These are phyloP conservation scores for Vitis riparia DNA, from an alignment of 164 flowering plant genomes.

Conservation along the genomic window DNA sequence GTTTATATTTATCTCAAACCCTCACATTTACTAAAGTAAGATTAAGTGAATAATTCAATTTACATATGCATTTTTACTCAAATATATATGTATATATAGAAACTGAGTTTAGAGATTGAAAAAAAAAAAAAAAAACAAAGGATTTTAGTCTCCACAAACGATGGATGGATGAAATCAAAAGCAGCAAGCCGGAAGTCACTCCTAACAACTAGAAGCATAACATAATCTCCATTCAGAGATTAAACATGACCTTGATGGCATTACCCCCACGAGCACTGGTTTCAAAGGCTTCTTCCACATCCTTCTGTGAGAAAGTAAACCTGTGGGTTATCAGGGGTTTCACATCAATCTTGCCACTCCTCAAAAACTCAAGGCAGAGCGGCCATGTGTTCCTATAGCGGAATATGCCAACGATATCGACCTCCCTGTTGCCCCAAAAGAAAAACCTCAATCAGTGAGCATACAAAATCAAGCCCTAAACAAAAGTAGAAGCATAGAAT, in stretches of 20 bases:
- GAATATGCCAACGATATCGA: conserved; percentile 71
- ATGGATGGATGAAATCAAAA: too few relatives aligned
- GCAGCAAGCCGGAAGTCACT: background rate
- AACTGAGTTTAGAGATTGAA: too few relatives aligned
- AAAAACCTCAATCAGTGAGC: background rate
- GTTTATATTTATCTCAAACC: too few relatives aligned
- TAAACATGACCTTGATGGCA: conserved; percentile 91
- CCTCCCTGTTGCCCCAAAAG: conserved; percentile 45
- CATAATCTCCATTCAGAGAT: conserved; percentile 35
- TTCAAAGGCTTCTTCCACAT: conserved; percentile 77
- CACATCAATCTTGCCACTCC: conserved; percentile 75
- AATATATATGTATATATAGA: too few relatives aligned
- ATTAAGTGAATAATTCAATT: too few relatives aligned
- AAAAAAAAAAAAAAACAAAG: too few relatives aligned
- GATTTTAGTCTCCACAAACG: too few relatives aligned
- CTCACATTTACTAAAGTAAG: too few relatives aligned
- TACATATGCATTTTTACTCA: too few relatives aligned
- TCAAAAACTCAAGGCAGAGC: conserved; percentile 66
- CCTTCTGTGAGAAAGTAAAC: conserved; percentile 75
- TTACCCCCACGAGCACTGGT: conserved; percentile 76
- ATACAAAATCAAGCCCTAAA: too few relatives aligned
- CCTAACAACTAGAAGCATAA: background rate
- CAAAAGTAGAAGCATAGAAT: too few relatives aligned
- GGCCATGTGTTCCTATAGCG: conserved; percentile 92
- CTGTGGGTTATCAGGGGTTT: conserved; percentile 85